phyloP scores from a whole-genome alignment of 345 rosid genomes.

The Gossypium longicalyx region DNA sequence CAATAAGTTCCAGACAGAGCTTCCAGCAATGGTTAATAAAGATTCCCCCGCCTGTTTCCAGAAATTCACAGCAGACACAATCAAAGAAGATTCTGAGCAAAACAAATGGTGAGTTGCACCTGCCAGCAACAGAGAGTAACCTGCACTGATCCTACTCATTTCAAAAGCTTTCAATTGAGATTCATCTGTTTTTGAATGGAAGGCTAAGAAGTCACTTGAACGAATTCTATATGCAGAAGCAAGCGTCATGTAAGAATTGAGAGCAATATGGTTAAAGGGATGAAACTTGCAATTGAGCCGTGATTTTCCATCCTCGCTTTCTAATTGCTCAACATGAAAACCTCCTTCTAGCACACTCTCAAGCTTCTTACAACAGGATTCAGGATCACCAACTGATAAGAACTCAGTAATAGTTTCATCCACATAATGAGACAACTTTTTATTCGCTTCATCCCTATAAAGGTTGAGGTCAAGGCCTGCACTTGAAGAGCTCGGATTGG shows the following conservation, averaged over 20 bases:
- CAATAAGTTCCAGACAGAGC: conserved; percentile 25
- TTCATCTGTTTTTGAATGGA: conserved; percentile 23
- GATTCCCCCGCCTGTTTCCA: conserved; percentile 72
- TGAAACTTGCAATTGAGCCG: conserved; percentile 38
- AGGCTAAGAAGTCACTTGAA: conserved; percentile 26
- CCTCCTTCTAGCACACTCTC: conserved; percentile 50
- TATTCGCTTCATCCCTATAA: conserved; percentile 31
- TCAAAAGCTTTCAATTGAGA: conserved; percentile 32
- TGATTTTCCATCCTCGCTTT: conserved; percentile 15
- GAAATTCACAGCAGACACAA: conserved; percentile 49
- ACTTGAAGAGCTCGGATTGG: conserved; percentile 20
- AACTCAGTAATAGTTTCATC: conserved; percentile 48
- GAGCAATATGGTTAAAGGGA: conserved; percentile 57
- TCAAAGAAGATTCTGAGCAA: conserved; percentile 48
- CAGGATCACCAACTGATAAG: conserved; percentile 47
- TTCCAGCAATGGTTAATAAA: conserved; percentile 39
- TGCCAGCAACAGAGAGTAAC: conserved; percentile 73
- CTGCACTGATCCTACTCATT: conserved; percentile 50
- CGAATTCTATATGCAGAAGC: conserved; percentile 63
- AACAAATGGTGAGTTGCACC: conserved; percentile 49
- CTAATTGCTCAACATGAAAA: conserved; percentile 24
- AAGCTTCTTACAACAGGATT: conserved; percentile 58
- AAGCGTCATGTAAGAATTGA: conserved; percentile 56
- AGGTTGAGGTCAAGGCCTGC: conserved; percentile 20
- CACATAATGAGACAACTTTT: conserved; percentile 37